Base-by-base conservation (phyloP, 768 basidiomycete genomes). In the Xanthoconium stramineum region DNA sequence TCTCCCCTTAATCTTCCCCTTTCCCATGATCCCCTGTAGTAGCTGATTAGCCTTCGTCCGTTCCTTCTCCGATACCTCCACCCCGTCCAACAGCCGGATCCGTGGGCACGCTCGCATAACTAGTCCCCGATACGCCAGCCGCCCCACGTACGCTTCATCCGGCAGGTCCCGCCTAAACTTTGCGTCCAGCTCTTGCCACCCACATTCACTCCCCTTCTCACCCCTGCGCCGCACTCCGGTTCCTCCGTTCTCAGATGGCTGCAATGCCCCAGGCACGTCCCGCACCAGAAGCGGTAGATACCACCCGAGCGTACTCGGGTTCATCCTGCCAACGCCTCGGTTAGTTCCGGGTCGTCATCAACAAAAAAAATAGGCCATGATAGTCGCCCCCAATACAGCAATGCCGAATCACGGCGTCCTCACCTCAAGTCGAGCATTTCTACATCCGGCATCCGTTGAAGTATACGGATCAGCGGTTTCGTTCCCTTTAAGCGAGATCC, bases 231-330 rank as follows among this genome's bases (percentile, higher is more conserved):
- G 53, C 60, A 40, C 61, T 45, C 60, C 63, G 57, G 39, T 57
- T 45, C 43, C 49, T 28, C 63, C 64, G 60, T 66, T 57, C 58
- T 82, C 83, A 20, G 82, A 83, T 33, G 86, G 84, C 65, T 86
- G 84, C 64, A 86, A 69, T 55, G 83, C 87, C 11, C 84, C 86
- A 62, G 83, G 83, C 50, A 82, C 76, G 63, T 86, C 84, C 61
- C 81, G 78, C 55, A 90, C 84, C 50, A 94, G 79, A 52, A 98
- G 74, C 24, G 97, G 94, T 35, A 97, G 79, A 72, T 99, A 98
- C 89, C 93, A 96, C 7, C 91, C 91, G 12, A 98, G 84, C 19
- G 95, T 98, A 62, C 90, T 93, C 52, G 97, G 95, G 68, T 99
- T 99, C 94, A 98, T 97, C 72, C 87, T 83, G 63, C 46, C 55